These are phyloP conservation scores for Capsicum pubescens DNA, from an alignment of 257 asterid species.

Conservation along the genomic window DNA sequence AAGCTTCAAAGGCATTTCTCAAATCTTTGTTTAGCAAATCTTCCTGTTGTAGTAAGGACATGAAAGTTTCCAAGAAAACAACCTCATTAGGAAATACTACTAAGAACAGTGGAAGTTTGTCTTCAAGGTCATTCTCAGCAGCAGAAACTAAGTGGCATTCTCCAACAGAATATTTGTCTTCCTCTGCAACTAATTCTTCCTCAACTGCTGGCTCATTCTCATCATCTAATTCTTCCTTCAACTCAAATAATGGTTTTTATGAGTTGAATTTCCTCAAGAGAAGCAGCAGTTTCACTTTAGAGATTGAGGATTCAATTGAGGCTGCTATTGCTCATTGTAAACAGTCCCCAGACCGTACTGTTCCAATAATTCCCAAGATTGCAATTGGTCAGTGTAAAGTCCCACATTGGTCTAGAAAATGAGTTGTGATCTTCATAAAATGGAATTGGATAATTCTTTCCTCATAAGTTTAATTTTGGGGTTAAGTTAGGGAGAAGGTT, in stretches of 20 bases:
- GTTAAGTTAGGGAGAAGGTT: no score
- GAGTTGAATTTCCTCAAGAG: conserved; percentile 47
- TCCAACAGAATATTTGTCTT: conserved; percentile 38
- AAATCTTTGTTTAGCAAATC: conserved; percentile 33
- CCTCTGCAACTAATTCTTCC: conserved; percentile 42
- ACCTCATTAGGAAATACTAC: no score
- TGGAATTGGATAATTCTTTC: no score
- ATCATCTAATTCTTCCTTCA: conserved; percentile 45
- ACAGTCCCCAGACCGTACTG: conserved; percentile 46
- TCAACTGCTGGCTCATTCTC: conserved; percentile 45
- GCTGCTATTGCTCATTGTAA: conserved; percentile 78
- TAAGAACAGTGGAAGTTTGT: conserved; percentile 23
- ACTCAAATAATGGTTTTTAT: conserved; percentile 35
- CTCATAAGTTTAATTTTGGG: no score
- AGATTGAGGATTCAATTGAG: conserved; percentile 59
- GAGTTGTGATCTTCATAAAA: no score
- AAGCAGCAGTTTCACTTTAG: conserved; percentile 51
- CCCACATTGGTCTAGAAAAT: neutral
- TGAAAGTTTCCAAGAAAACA: neutral
- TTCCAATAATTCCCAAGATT: neutral
- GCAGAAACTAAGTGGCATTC: conserved; percentile 34
- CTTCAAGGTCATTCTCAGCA: neutral
- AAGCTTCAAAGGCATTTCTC: conserved; percentile 29
- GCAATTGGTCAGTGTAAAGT: neutral
- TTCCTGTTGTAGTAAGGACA: neutral